A percentile compares a stretch with the other conserved stretches of the same genome.
Conservation (phyloP, 2,329 filamentous ascomycete genomes). For the Aspergillus brunneoviolaceus region DNA sequence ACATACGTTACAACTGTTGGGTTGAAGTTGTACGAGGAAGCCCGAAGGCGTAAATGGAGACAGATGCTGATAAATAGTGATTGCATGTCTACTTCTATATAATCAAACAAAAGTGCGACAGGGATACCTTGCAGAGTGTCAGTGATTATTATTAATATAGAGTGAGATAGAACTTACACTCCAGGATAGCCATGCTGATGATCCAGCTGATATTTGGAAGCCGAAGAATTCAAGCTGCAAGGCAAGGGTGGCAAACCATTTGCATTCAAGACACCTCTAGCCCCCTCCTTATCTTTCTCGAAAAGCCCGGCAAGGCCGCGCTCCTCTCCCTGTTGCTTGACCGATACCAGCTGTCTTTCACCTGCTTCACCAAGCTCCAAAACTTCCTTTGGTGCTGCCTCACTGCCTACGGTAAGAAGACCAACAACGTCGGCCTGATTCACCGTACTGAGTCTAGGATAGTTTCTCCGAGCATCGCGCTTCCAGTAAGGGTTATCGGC, state of each 20-base stretch:
- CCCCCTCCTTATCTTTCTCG: constrained; percentile 59
- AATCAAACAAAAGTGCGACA: constrained; percentile 48
- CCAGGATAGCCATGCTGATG: constrained; percentile 67
- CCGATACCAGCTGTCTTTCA: constrained; percentile 70
- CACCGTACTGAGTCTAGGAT: constrained; percentile 77
- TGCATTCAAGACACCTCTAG: constrained; percentile 65
- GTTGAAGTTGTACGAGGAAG: background rate
- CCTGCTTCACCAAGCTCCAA: constrained; percentile 73
- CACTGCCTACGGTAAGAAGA: constrained; percentile 81
- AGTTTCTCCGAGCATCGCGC: constrained; percentile 79
- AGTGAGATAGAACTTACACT: constrained; percentile 55
- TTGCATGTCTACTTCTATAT: background rate
- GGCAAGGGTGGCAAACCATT: constrained; percentile 86
- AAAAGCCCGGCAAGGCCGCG: constrained; percentile 72
- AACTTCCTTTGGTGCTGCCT: constrained; percentile 71
- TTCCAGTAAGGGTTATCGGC: constrained; percentile 97
- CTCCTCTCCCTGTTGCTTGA: constrained; percentile 71
- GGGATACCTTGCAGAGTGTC: constrained; percentile 39
- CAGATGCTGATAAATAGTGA: background rate
- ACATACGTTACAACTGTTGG: too few relatives aligned
- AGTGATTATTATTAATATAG: constrained; percentile 18
- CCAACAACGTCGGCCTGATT: constrained; percentile 82
- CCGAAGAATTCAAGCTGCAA: constrained; percentile 60
- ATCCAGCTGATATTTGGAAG: constrained; percentile 64
- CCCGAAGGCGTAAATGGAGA: background rate